These are phyloP conservation scores for Gossypium ekmanianum DNA, from an alignment of 345 rosid genomes.

Conservation along the genomic window DNA sequence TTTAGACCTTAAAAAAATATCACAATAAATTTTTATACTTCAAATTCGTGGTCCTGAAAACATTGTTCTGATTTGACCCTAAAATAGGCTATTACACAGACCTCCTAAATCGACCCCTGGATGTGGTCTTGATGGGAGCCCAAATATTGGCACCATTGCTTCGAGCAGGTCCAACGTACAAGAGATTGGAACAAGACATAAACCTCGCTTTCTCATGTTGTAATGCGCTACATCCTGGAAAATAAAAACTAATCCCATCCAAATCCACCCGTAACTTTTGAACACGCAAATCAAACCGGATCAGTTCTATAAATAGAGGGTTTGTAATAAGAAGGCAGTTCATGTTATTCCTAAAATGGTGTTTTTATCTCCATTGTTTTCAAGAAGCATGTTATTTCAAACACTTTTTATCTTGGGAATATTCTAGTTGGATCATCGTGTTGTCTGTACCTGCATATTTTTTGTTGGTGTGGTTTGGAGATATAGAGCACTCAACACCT, in stretches of 20 bases:
- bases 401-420: neutral
- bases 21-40: too few species aligned
- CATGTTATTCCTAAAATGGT: neutral
- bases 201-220: slow-evolving; percentile 65
- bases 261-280: neutral
- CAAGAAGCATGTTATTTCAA: neutral
- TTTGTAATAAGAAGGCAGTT: neutral
- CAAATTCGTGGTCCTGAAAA: too few species aligned
- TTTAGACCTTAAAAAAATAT: too few species aligned
- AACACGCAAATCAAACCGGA: neutral
- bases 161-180: slow-evolving; percentile 67
- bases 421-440: neutral
- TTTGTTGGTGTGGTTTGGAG: slow-evolving; percentile 53
- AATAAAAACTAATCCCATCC: neutral
- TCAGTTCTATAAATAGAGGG: neutral
- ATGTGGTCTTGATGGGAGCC: slow-evolving; percentile 76
- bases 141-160: slow-evolving; percentile 95
- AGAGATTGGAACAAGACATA: slow-evolving; percentile 77
- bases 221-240: slow-evolving; percentile 49
- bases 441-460: slow-evolving; percentile 48
- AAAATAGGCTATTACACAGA: too few species aligned
- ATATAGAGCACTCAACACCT: slow-evolving; percentile 95
- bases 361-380: neutral
- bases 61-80: too few species aligned
- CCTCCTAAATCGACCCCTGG: too few species aligned